Base-by-base conservation (phyloP, 805 yeast genomes). In the Candida arabinofermentans region DNA sequence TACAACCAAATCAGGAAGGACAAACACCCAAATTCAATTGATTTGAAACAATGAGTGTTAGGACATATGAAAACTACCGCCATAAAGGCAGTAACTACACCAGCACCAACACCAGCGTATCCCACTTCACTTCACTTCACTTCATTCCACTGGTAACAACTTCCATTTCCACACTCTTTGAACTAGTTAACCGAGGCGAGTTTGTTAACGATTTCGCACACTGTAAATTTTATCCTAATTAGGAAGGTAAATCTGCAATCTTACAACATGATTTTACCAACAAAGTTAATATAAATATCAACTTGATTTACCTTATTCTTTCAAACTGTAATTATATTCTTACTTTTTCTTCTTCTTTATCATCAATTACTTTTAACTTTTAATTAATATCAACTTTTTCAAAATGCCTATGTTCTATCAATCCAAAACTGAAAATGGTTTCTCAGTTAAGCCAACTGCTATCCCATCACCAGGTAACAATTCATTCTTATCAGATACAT, bases 381-480 rank as follows among this genome's bases (percentile, higher is more conserved):
- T 24, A n/a, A 26, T 10, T 26, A 16, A 12, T 26, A 10, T 18
- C 8, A 35, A n/a, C 22, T 19, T 29, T 19, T 27, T 26, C 50
- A 71, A 57, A 55, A 77, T 76, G 78, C 79, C 83, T 57, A 69
- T 79, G 71, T 56, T 56, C 59, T 71, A 76, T 67, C 69, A 69
- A 53, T 75, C 82, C 60, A 59, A 68, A 24, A 72, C 68, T 37
- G 77, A 75, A 56, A 55, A 53, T 41, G 80, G 77, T 39, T 72
- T 65, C 62, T 72, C 67, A 16, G 66, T 72, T 47, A 71, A 67
- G 60, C 84, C 83, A 51, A 76, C 83, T 34, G 70, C 69, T 31
- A 74, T 81, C 46, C 79, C 83, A 43, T 70, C 82, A 42, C 80
- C 81, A 62, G 82, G 83, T 46, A 75, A 72, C 69, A 82, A 82